These are phyloP conservation scores for Pseudoturritis turrita DNA, from an alignment of 345 rosid species.

Conservation along the genomic window DNA sequence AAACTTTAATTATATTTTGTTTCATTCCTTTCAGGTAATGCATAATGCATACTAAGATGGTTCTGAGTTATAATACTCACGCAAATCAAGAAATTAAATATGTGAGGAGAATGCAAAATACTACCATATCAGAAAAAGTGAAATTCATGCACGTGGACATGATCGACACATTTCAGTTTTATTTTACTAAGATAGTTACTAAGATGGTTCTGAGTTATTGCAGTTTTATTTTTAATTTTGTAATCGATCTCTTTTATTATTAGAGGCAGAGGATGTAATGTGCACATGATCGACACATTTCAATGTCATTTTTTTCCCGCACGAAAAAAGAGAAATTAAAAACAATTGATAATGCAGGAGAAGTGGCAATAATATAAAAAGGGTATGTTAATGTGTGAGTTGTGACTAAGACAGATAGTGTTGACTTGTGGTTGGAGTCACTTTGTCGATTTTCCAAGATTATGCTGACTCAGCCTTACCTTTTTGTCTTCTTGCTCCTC, in stretches of 20 bases:
- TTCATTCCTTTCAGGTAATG: too few relatives aligned
- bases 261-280: constrained; percentile 22
- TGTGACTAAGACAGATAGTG: constrained; percentile 21
- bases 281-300: constrained; percentile 20
- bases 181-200: too few relatives aligned
- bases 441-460: constrained; percentile 19
- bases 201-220: too few relatives aligned
- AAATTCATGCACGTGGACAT: constrained; percentile 25
- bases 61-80: background rate
- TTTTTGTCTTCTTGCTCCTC: background rate
- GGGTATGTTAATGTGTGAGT: background rate
- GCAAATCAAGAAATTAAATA: background rate
- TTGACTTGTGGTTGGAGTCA: constrained; percentile 24
- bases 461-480: constrained; percentile 23
- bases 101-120: background rate
- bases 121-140: background rate
- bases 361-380: constrained; percentile 23
- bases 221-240: background rate
- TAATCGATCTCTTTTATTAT: background rate
- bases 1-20: too few relatives aligned
- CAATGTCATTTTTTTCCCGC: background rate
- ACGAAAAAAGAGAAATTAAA: background rate
- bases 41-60: background rate
- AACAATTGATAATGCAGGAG: constrained; percentile 21
- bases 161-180: too few relatives aligned